Percentiles rank a stretch among this genome's conserved stretches.
Evolutionary conservation across 2,329 filamentous ascomycete genomes (phyloP).

Genomic region (Stachybotrys echinatus): DNA sequence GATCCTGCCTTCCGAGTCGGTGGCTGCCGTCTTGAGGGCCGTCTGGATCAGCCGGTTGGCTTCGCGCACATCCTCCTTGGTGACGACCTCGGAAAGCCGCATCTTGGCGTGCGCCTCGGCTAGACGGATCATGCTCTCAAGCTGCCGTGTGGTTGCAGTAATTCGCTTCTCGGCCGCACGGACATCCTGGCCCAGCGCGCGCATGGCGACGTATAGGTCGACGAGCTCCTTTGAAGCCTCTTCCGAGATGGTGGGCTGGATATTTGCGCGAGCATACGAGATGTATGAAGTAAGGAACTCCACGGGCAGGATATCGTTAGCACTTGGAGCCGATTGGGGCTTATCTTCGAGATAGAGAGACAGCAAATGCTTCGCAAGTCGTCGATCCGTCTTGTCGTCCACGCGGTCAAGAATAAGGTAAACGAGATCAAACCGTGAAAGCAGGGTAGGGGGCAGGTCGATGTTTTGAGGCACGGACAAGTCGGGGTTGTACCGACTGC

Average conservation of each 20-base stretch:
- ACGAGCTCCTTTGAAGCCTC: constrained; percentile 81
- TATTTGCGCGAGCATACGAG: constrained; percentile 83
- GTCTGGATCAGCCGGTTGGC: constrained; percentile 89
- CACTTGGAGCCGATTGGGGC: constrained; percentile 73
- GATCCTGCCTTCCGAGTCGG: constrained; percentile 85
- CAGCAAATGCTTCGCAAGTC: constrained; percentile 85
- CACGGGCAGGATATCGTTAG: constrained; percentile 77
- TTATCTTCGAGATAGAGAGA: constrained; percentile 96
- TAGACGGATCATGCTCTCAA: constrained; percentile 98
- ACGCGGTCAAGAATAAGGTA: constrained; percentile 94
- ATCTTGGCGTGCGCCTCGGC: constrained; percentile 97
- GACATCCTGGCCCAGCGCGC: constrained; percentile 82
- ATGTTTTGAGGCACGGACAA: constrained; percentile 97
- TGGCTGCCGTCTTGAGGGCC: constrained; percentile 95
- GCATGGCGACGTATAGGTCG: constrained; percentile 88
- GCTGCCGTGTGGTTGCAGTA: constrained; percentile 91
- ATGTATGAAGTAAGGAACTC: constrained; percentile 97
- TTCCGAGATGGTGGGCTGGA: constrained; percentile 76
- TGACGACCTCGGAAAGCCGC: constrained; percentile 75
- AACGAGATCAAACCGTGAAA: constrained; percentile 94
- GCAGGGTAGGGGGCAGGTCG: constrained; percentile 87
- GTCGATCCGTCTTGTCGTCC: constrained; percentile 83
- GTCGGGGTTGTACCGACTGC: constrained; percentile 95
- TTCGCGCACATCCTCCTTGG: constrained; percentile 77
- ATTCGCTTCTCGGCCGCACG: constrained; percentile 91